Evolutionary conservation across 306 rosid genomes (phyloP).

Genomic region (Malus asiatica): DNA sequence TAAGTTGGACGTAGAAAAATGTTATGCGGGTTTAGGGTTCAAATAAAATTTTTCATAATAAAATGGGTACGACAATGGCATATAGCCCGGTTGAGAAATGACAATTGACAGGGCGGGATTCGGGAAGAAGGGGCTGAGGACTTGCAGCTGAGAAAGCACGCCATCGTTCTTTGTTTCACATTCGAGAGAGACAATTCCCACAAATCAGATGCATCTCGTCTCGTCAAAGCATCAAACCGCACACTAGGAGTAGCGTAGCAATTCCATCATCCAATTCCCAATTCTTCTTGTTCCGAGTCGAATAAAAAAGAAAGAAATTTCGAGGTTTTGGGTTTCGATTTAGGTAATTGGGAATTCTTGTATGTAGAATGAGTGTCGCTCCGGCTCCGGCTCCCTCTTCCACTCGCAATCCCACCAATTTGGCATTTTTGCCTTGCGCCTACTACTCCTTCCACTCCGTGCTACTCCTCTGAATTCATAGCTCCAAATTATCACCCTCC

Average conservation of each 20-base stretch:
- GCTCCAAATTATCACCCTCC: neutral
- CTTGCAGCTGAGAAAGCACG: neutral
- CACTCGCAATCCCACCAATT: neutral
- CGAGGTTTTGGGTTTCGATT: neutral
- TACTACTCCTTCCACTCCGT: neutral
- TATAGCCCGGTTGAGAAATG: neutral
- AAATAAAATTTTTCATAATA: no score
- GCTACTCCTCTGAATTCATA: neutral
- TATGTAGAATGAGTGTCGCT: neutral
- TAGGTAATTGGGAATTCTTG: neutral
- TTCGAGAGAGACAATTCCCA: neutral
- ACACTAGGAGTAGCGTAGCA: neutral
- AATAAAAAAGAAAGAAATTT: neutral
- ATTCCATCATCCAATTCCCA: neutral
- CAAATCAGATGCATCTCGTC: neutral
- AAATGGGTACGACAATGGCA: neutral
- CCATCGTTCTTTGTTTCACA: neutral
- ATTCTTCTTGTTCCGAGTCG: neutral
- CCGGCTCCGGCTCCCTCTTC: neutral
- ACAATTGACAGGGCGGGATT: neutral
- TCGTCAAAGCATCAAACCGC: neutral
- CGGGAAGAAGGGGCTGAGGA: neutral
- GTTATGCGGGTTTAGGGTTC: no score
- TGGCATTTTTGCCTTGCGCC: neutral
- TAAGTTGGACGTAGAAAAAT: no score